A percentile compares a stretch with the other conserved stretches of the same genome.
Conservation (phyloP, 768 basidiomycete species). For the Lactarius pseudohatsudake region DNA sequence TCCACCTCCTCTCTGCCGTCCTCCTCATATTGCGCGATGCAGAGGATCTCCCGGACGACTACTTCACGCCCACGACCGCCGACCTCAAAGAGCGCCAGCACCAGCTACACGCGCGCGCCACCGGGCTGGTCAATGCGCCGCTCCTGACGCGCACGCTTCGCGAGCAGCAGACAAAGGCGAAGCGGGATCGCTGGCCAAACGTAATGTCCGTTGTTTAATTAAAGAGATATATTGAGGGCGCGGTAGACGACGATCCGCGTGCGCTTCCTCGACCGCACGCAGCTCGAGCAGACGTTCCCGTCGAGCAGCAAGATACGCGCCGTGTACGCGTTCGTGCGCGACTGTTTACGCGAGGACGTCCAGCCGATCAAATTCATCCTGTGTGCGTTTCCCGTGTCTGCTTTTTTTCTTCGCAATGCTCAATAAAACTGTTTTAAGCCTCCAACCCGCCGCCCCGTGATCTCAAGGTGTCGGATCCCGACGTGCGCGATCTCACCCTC, state of each 20-base stretch:
- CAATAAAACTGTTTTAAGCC: constrained; percentile 43
- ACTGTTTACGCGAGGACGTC: constrained; percentile 68
- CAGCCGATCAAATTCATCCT: constrained; percentile 81
- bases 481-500: constrained; percentile 66
- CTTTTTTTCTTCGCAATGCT: too few species aligned
- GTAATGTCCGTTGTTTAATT: constrained; percentile 41
- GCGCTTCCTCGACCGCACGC: constrained; percentile 76
- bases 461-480: constrained; percentile 75
- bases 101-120: constrained; percentile 57
- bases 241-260: constrained; percentile 77
- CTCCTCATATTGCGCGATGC: not conserved
- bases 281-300: constrained; percentile 75
- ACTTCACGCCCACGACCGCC: constrained; percentile 67
- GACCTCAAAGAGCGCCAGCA: constrained; percentile 71
- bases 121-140: constrained; percentile 67
- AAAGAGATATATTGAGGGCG: not conserved
- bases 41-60: constrained; percentile 61
- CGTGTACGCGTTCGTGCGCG: constrained; percentile 82
- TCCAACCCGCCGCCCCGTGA: constrained; percentile 83
- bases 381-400: constrained; percentile 49
- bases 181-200: constrained; percentile 68
- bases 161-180: constrained; percentile 60
- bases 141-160: constrained; percentile 62
- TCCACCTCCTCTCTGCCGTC: too few species aligned
- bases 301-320: constrained; percentile 78